Evolutionary conservation across 192 early-diverging fungal genomes (phyloP), one percentile per base, ranked within the genome.

Genomic region (Coemansia erecta): DNA sequence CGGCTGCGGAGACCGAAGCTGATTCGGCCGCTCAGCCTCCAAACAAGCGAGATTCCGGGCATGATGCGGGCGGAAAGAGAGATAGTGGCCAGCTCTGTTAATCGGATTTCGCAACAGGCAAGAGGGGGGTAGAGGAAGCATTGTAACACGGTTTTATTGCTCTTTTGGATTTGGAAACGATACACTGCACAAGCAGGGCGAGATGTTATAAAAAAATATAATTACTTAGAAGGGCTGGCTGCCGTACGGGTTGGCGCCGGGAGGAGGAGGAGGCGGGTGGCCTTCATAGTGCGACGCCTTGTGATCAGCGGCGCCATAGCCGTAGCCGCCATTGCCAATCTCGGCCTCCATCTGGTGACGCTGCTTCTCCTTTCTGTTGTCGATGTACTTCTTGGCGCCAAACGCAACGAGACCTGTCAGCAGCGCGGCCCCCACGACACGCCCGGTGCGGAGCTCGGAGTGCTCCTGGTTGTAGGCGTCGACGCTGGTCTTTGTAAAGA

Each of bases 381-480:
- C 59, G 23, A 56, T 56, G 18, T 60, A 55, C 59, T 61, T 61
- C 23, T 68, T 68, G 59, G 55, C 31, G 24, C 59, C 59, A 51
- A 56, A 60, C 47, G 59, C 66, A 13, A 48, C 52, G 7, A 53
- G 52, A 53, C 52, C 52, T 28, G 33, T 40, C n/a, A 53, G 33
- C 11, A 53, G 52, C 11, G 35, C 58, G 9, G 66, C 66, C 28
- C 59, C 66, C 44, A 61, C 42, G 11, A 55, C 59, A 15, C 46
- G 48, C 7, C 28, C 53, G 23, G 43, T 57, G 61, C 60, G 60
- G 18, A 66, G 14, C 37, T 62, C 31, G 12, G 42, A 22, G 45
- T 51, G 40, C 39, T 61, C 50, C 24, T 45, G 49, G 41, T 68
- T 68, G 43, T 76, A 69, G 53, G 57, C 49, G 60, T 70, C 67